phyloP scores from a whole-genome alignment of 1,284 basidiomycete genomes.

The Rhodotorula sp. region DNA sequence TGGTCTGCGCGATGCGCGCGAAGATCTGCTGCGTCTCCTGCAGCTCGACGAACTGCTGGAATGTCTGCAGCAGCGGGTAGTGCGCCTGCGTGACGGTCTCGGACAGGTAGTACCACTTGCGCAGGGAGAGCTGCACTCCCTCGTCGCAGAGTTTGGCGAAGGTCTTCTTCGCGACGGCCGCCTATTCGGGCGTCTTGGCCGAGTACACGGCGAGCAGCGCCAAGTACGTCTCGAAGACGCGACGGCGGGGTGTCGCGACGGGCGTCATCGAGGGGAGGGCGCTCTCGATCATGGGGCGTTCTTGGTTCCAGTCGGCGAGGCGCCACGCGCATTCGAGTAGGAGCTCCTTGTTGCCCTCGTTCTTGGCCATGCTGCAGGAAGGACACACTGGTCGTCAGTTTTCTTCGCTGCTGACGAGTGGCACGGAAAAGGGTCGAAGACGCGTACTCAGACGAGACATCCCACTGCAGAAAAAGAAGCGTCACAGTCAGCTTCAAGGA shows the following conservation, averaged over 20 bases:
- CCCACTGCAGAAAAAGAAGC: slow-evolving; percentile 64
- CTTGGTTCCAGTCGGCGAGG: slow-evolving; percentile 73
- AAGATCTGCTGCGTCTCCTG: slow-evolving; percentile 92
- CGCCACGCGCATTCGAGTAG: slow-evolving; percentile 96
- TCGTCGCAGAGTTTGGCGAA: slow-evolving; percentile 89
- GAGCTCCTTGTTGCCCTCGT: slow-evolving; percentile 87
- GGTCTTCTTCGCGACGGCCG: slow-evolving; percentile 52
- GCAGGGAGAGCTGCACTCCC: slow-evolving; percentile 91
- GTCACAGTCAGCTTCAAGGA: background rate
- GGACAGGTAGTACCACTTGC: slow-evolving; percentile 93
- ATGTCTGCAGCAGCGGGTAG: slow-evolving; percentile 91
- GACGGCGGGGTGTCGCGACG: slow-evolving; percentile 83
- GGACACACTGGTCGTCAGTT: background rate
- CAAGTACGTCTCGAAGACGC: slow-evolving; percentile 94
- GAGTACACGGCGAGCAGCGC: slow-evolving; percentile 63
- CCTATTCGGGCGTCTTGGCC: slow-evolving; percentile 36
- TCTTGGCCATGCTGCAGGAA: slow-evolving; percentile 64
- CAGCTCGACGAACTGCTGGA: slow-evolving; percentile 98
- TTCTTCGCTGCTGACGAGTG: slow-evolving; percentile 31
- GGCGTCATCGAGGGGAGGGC: slow-evolving; percentile 80
- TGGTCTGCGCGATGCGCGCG: slow-evolving; percentile 82
- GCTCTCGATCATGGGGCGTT: slow-evolving; percentile 76
- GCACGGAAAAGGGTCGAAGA: background rate
- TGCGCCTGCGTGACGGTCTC: slow-evolving; percentile 83
- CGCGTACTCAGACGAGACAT: slow-evolving; percentile 71